Evolutionary conservation across 2,329 filamentous ascomycete genomes (phyloP).

Genomic region (Epicoccum nigrum): DNA sequence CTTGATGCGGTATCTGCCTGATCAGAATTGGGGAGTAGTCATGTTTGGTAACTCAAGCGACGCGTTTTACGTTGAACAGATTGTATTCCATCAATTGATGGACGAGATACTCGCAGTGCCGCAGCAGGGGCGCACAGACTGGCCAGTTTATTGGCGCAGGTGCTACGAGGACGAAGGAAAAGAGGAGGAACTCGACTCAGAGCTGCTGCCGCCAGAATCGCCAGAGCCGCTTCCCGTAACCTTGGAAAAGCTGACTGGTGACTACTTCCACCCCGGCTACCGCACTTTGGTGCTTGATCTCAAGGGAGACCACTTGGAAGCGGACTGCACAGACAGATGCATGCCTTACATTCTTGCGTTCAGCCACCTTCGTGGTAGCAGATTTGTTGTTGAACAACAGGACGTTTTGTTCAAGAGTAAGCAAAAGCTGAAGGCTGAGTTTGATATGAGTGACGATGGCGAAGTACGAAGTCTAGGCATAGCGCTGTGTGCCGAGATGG

Average conservation of each 20-base stretch:
- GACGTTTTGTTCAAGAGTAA: not conserved
- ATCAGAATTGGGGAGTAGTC: conserved; percentile 18
- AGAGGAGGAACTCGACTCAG: conserved; percentile 1
- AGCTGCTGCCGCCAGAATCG: not conserved
- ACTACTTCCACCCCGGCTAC: conserved; percentile 18
- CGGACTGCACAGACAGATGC: conserved; percentile 20
- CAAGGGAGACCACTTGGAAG: conserved; percentile 8
- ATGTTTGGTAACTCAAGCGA: conserved; percentile 16
- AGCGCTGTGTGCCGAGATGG: conserved; percentile 12
- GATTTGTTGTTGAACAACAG: conserved; percentile 5
- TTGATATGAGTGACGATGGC: conserved; percentile 8
- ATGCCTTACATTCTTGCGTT: conserved; percentile 16
- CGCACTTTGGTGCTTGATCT: conserved; percentile 8
- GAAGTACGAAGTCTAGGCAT: conserved; percentile 11
- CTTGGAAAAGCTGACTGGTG: conserved; percentile 11
- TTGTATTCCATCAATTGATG: conserved; percentile 14
- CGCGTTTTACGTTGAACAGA: conserved; percentile 11
- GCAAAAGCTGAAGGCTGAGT: conserved; percentile 14
- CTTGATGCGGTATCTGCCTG: conserved; percentile 15
- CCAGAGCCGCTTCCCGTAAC: not conserved
- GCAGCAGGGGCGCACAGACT: conserved; percentile 2
- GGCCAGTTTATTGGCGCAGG: conserved; percentile 6
- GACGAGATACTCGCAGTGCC: conserved; percentile 3
- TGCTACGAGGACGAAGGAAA: not conserved
- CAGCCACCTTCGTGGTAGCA: conserved; percentile 7